A percentile compares a stretch with the other conserved stretches of the same genome.
phyloP scores from a whole-genome alignment of 2,329 filamentous ascomycete species.

The Bipolaris sorokiniana region DNA sequence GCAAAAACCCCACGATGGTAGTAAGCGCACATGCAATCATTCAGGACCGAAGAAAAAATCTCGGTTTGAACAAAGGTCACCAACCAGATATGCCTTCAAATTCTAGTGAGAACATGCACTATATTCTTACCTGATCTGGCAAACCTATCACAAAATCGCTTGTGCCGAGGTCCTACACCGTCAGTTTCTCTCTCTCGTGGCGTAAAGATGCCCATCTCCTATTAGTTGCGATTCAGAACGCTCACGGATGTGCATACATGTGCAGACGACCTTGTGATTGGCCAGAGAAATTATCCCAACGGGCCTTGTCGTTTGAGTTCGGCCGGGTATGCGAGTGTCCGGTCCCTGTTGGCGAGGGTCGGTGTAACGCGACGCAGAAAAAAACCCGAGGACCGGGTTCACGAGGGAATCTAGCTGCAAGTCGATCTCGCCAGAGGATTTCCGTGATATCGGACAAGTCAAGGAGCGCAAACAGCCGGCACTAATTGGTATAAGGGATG shows the following conservation, averaged over 20 bases:
- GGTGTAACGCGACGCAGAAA: constrained; percentile 32
- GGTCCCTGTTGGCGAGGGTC: constrained; percentile 35
- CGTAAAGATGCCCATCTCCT: background rate
- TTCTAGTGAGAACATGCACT: too few relatives aligned
- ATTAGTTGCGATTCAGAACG: constrained; percentile 37
- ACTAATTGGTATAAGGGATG: constrained; percentile 2
- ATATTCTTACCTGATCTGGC: too few relatives aligned
- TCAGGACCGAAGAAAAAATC: too few relatives aligned
- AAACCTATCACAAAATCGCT: background rate
- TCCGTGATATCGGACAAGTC: constrained; percentile 35
- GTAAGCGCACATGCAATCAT: too few relatives aligned
- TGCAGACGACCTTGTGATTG: constrained; percentile 32
- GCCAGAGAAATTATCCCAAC: constrained; percentile 36
- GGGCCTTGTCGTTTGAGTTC: constrained; percentile 31
- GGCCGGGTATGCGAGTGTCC: constrained; percentile 35
- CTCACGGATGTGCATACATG: constrained; percentile 34
- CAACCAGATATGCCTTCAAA: too few relatives aligned
- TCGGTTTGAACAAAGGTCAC: too few relatives aligned
- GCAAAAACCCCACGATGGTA: too few relatives aligned
- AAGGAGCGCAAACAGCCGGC: constrained; percentile 21
- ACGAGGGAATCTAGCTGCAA: constrained; percentile 29
- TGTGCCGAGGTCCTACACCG: too few relatives aligned
- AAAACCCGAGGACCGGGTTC: constrained; percentile 42
- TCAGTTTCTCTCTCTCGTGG: too few relatives aligned
- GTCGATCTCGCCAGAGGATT: constrained; percentile 22